Evolutionary conservation across 148 eudicot genomes (phyloP).

Genomic region (Euryodendron excelsum): DNA sequence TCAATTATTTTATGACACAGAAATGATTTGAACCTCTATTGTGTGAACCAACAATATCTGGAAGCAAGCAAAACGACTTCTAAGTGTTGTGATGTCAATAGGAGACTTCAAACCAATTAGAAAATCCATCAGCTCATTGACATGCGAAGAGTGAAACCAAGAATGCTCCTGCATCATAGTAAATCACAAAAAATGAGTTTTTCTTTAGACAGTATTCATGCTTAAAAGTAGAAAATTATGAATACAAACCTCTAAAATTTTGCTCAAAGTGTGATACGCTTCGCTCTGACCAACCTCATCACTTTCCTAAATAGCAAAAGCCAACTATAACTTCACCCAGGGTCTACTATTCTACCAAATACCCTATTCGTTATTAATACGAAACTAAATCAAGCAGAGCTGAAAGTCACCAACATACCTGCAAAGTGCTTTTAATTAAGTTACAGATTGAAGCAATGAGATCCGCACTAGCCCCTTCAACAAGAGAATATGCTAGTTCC

Average conservation of each 20-base stretch:
- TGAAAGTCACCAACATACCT: constrained; percentile 44
- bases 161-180: constrained; percentile 57
- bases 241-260: constrained; percentile 62
- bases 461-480: constrained; percentile 70
- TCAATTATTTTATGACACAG: not conserved
- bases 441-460: constrained; percentile 52
- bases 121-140: constrained; percentile 64
- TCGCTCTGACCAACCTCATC: constrained; percentile 43
- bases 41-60: constrained; percentile 58
- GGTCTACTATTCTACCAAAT: not conserved
- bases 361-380: not conserved
- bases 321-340: not conserved
- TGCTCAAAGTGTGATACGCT: constrained; percentile 71
- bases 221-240: not conserved
- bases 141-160: constrained; percentile 59
- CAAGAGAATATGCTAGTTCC: constrained; percentile 67
- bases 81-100: constrained; percentile 41
- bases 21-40: constrained; percentile 45
- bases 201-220: not conserved
- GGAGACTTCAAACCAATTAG: constrained; percentile 64
- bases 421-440: constrained; percentile 51
- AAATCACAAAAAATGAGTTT: constrained; percentile 4
- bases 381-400: not conserved
- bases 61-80: constrained; percentile 62
- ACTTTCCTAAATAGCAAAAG: constrained; percentile 40